Conservation (phyloP, 352 stramenopile species). For the Pythium sp. region DNA sequence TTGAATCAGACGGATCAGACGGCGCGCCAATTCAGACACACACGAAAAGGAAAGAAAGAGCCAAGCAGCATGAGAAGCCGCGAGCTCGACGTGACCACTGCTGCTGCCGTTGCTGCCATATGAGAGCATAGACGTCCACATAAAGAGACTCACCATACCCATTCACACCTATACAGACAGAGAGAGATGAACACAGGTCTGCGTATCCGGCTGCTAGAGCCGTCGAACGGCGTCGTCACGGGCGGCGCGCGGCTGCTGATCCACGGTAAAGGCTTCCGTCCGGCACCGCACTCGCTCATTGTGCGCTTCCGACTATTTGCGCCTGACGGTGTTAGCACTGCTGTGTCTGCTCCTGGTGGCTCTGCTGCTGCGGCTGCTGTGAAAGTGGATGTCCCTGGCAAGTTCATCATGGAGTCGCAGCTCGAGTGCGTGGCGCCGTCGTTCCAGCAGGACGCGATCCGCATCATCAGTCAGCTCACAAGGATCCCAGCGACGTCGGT, state of each 20-base stretch:
- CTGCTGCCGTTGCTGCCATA: background rate
- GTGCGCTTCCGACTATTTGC: slow-evolving; percentile 49
- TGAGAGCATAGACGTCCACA: background rate
- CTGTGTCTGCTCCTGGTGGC: background rate
- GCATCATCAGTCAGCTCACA: slow-evolving; percentile 33
- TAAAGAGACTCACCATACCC: background rate
- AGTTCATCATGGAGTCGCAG: slow-evolving; percentile 57
- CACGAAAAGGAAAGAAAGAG: background rate
- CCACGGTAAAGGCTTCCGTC: slow-evolving; percentile 59
- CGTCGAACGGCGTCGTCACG: slow-evolving; percentile 35
- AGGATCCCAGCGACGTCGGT: slow-evolving; percentile 43
- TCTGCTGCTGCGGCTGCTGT: background rate
- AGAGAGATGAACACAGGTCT: slow-evolving; percentile 20
- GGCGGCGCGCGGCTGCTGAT: slow-evolving; percentile 54
- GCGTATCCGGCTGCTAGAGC: slow-evolving; percentile 56
- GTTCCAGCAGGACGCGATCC: slow-evolving; percentile 38
- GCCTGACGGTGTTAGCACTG: slow-evolving; percentile 13
- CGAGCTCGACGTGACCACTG: background rate
- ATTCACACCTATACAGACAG: background rate
- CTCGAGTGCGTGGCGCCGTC: slow-evolving; percentile 54
- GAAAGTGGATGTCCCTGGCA: slow-evolving; percentile 35
- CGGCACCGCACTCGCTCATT: slow-evolving; percentile 57
- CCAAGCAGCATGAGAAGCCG: background rate
- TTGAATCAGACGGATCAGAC: background rate
- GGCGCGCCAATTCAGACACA: background rate